phyloP scores from a whole-genome alignment of 306 rosid genomes.

The Medicago lupulina region DNA sequence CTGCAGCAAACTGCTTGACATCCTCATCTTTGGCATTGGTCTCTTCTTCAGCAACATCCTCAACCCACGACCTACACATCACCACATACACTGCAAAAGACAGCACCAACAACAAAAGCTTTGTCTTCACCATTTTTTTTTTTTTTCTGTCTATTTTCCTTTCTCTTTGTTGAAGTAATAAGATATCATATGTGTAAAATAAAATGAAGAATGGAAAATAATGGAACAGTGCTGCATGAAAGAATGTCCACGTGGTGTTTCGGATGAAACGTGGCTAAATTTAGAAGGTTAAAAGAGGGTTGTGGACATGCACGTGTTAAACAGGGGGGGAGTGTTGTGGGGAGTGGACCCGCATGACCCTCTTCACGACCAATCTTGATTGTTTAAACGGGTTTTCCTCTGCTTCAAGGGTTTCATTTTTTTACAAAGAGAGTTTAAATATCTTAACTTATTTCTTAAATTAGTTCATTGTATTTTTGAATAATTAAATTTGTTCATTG shows the following conservation, averaged over 20 bases:
- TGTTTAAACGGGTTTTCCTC: not conserved
- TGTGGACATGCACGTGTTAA: constrained; percentile 1
- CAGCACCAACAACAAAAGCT: constrained; percentile 35
- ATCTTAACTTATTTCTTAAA: too few relatives aligned
- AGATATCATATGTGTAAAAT: too few relatives aligned
- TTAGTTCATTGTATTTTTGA: too few relatives aligned
- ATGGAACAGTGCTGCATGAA: not conserved
- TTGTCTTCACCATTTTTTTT: constrained; percentile 44
- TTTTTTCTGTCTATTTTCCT: not conserved
- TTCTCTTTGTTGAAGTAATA: not conserved
- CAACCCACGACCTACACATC: constrained; percentile 37
- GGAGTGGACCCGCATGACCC: not conserved
- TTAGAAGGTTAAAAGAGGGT: not conserved
- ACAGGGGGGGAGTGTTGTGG: not conserved
- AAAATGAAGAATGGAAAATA: not conserved
- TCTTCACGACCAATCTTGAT: constrained; percentile 19
- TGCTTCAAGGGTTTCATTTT: too few relatives aligned
- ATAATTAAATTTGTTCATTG: too few relatives aligned
- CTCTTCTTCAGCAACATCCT: constrained; percentile 28
- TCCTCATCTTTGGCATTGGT: not conserved
- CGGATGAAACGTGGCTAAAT: not conserved
- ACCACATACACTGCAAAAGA: constrained; percentile 40
- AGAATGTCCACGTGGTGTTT: not conserved
- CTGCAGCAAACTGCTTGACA: too few relatives aligned
- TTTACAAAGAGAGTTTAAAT: too few relatives aligned